phyloP scores from a whole-genome alignment of 805 yeast species.

The Huiozyma sinensis region DNA sequence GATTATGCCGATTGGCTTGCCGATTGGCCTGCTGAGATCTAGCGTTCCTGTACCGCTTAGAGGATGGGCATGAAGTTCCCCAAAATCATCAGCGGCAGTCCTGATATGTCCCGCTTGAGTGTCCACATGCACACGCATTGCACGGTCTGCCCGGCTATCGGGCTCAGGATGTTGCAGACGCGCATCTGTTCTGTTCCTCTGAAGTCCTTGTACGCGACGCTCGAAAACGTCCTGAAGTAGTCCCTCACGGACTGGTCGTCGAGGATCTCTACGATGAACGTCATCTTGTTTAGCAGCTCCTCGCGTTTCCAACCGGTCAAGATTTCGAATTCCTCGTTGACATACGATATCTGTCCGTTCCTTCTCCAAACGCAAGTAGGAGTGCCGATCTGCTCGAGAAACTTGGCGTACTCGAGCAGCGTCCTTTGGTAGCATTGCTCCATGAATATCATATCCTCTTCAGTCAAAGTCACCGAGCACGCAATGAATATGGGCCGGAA shows the following conservation, averaged over 20 bases:
- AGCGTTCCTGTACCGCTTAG: background rate
- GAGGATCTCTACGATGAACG: slow-evolving; percentile 69
- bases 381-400: slow-evolving; percentile 76
- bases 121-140: slow-evolving; percentile 87
- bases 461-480: slow-evolving; percentile 76
- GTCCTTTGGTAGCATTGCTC: slow-evolving; percentile 95
- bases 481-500: slow-evolving; percentile 91
- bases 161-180: slow-evolving; percentile 68
- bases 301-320: slow-evolving; percentile 83
- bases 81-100: slow-evolving; percentile 92
- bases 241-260: slow-evolving; percentile 82
- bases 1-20: background rate
- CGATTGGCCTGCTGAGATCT: background rate
- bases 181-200: slow-evolving; percentile 84
- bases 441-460: slow-evolving; percentile 86
- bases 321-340: slow-evolving; percentile 86
- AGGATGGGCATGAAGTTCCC: slow-evolving; percentile 82
- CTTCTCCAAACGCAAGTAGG: slow-evolving; percentile 95
- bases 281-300: slow-evolving; percentile 52
- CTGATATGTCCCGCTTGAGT: slow-evolving; percentile 86
- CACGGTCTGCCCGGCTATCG: slow-evolving; percentile 38
- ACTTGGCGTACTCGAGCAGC: slow-evolving; percentile 75
- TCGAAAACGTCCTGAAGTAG: slow-evolving; percentile 75
- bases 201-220: slow-evolving; percentile 84
- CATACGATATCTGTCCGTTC: slow-evolving; percentile 90